phyloP scores from a whole-genome alignment of 768 basidiomycete species.

The Tricholoma flavovirens region DNA sequence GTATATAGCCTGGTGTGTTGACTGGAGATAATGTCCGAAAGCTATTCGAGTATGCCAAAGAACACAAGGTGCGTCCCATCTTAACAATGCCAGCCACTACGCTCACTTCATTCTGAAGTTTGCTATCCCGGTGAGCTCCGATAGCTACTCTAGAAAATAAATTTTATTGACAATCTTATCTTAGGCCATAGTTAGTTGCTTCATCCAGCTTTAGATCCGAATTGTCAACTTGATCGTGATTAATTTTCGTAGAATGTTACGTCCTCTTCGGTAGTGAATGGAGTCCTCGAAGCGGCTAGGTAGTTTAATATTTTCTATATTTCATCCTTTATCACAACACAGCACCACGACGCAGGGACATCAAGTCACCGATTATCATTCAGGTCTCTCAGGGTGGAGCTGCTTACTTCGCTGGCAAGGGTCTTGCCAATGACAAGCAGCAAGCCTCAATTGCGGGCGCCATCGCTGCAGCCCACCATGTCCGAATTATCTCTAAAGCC shows the following conservation, averaged over 20 bases:
- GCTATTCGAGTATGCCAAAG: conserved; percentile 90
- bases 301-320: conserved; percentile 21
- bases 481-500: conserved; percentile 78
- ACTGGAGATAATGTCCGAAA: conserved; percentile 94
- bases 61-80: conserved; percentile 61
- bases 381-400: conserved; percentile 97
- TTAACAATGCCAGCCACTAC: conserved; percentile 1
- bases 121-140: conserved; percentile 71
- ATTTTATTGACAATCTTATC: conserved; percentile 7
- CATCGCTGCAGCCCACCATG: conserved; percentile 85
- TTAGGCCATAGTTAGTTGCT: conserved; percentile 70
- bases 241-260: conserved; percentile 81
- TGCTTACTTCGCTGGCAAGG: conserved; percentile 96
- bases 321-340: conserved; percentile 11
- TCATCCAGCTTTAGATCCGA: conserved; percentile 5
- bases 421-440: conserved; percentile 90
- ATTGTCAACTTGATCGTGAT: conserved; percentile 3
- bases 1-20: conserved; percentile 78
- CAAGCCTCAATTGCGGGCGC: conserved; percentile 94
- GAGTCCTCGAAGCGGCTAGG: conserved; percentile 94
- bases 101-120: conserved; percentile 41
- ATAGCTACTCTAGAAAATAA: background rate
- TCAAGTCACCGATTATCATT: conserved; percentile 96
- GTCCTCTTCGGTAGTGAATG: conserved; percentile 92
- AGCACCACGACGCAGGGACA: conserved; percentile 50